A percentile compares a stretch with the other conserved stretches of the same genome.
phyloP scores from a whole-genome alignment of 192 early-diverging fungal genomes.

The Phycomyces nitens region DNA sequence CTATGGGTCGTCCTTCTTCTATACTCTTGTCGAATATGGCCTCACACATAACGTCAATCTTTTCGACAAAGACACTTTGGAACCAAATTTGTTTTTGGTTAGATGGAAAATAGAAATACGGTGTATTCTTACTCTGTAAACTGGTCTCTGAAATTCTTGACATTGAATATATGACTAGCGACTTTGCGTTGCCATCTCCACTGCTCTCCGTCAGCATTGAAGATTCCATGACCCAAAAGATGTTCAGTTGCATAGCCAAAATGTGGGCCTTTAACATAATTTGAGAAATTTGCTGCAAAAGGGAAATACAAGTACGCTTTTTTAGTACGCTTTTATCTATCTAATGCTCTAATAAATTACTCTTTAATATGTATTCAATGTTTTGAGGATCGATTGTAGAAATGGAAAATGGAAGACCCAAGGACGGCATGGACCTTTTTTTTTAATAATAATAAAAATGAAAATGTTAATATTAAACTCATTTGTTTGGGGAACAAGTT shows the following conservation, averaged over 20 bases:
- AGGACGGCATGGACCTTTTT: no score
- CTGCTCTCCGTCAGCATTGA: constrained; percentile 15
- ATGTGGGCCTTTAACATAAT: constrained; percentile 26
- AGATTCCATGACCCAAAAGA: constrained; percentile 6
- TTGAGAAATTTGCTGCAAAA: constrained; percentile 10
- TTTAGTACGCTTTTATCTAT: neutral
- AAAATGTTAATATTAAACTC: no score
- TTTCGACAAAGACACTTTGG: constrained; percentile 31
- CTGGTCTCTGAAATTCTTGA: constrained; percentile 38
- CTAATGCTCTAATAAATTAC: neutral
- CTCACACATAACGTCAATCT: constrained; percentile 30
- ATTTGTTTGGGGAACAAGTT: no score
- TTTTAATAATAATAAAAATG: no score
- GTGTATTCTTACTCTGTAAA: constrained; percentile 15
- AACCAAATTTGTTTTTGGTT: no score
- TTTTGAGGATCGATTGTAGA: constrained; percentile 8
- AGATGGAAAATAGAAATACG: no score
- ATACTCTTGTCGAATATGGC: constrained; percentile 31
- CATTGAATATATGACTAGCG: constrained; percentile 39
- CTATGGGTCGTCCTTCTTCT: constrained; percentile 29
- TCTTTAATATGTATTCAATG: constrained; percentile 14
- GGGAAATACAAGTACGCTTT: no score
- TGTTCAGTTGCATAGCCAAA: constrained; percentile 37
- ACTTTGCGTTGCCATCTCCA: constrained; percentile 43
- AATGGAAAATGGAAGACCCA: neutral